Conservation (phyloP, 805 yeast genomes). For the Candida ficus region DNA sequence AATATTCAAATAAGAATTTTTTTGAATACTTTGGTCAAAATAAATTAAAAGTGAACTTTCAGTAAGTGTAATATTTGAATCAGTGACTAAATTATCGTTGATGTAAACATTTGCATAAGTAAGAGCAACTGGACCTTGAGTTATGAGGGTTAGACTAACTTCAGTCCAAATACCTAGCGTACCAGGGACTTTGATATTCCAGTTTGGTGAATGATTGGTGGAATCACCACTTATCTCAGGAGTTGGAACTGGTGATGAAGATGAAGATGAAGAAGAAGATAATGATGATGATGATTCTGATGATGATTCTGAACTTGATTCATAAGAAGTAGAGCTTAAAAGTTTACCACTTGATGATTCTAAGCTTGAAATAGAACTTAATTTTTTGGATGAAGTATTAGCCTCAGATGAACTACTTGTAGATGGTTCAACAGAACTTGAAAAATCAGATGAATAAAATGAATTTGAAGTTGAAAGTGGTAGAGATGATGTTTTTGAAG, state of each 20-base stretch:
- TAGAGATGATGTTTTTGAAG: no score
- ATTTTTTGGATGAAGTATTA: no score
- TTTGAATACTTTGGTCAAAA: not conserved
- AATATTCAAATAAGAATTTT: not conserved
- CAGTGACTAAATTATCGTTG: not conserved
- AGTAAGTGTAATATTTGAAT: not conserved
- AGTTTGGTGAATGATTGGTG: not conserved
- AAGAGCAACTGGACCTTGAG: not conserved
- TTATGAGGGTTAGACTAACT: not conserved
- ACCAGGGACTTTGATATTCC: not conserved
- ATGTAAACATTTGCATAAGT: not conserved
- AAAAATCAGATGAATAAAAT: no score
- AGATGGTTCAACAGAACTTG: no score
- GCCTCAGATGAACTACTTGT: no score
- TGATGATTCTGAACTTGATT: no score
- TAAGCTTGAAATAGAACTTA: no score
- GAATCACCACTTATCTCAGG: not conserved
- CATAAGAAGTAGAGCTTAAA: no score
- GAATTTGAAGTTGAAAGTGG: no score
- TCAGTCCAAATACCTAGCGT: not conserved
- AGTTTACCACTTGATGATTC: no score
- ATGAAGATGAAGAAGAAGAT: not conserved
- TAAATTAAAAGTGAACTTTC: not conserved
- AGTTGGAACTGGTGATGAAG: not conserved
- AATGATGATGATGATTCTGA: no score